phyloP scores from a whole-genome alignment of 1,284 basidiomycete genomes.

The Blastosporella zonata region DNA sequence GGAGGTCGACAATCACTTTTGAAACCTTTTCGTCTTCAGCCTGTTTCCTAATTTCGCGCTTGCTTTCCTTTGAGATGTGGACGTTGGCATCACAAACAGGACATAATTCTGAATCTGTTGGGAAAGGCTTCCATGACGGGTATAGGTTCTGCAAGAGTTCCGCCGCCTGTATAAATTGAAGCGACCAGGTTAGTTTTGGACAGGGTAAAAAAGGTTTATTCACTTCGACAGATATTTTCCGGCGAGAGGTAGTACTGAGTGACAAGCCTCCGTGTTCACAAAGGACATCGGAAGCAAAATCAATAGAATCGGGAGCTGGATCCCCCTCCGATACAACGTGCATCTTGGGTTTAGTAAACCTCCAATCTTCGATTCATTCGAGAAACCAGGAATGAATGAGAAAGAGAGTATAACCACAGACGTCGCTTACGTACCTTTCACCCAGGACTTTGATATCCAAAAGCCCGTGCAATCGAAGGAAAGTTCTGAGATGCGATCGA shows the following conservation, averaged over 20 bases:
- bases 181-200: not conserved
- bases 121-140: constrained; percentile 59
- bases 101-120: constrained; percentile 52
- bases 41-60: constrained; percentile 52
- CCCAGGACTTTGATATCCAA: constrained; percentile 78
- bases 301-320: constrained; percentile 58
- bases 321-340: constrained; percentile 54
- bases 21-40: constrained; percentile 74
- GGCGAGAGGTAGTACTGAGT: constrained; percentile 50
- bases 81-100: constrained; percentile 53
- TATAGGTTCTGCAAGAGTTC: constrained; percentile 55
- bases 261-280: constrained; percentile 68
- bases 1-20: not conserved
- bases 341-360: constrained; percentile 67
- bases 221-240: constrained; percentile 60
- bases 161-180: constrained; percentile 45
- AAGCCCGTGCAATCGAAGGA: constrained; percentile 46
- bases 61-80: constrained; percentile 56
- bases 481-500: constrained; percentile 49
- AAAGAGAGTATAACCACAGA: not conserved
- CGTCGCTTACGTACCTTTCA: constrained; percentile 51
- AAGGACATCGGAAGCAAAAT: constrained; percentile 54
- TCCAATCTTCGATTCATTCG: constrained; percentile 58
- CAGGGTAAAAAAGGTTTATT: constrained; percentile 13
- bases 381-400: constrained; percentile 8